Evolutionary conservation across 208 protist species (phyloP), one percentile per base, ranked within the genome.

Genomic region (Crithidia thermophila): DNA sequence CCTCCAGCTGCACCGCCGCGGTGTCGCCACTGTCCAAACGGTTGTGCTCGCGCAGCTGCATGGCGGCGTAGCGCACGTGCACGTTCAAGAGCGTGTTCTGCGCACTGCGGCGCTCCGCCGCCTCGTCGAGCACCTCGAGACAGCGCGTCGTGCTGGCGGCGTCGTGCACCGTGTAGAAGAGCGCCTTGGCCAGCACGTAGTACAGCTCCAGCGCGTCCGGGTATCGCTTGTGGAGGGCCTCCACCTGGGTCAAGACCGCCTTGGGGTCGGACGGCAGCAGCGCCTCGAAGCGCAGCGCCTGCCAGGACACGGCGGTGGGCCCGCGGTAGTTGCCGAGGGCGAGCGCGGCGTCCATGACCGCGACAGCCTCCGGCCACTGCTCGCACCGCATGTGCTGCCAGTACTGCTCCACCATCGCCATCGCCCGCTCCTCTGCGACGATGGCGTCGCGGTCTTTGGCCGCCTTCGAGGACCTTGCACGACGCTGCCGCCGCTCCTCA

Each of bases 81-180:
- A 37, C 64, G 37, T 86, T 72, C 16, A 82, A 53, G 14, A 68
- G 16, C 20, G 33, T 61, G 37, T 77, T 80, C 37, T 85, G 75
- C 50, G 28, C 28, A 8, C 60, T 58, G 20, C 82, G 72, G 67
- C 72, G 45, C 21, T 65, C 20, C n/a, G 36, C 27, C 6, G 75
- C 78, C 25, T 66, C 56, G 33, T 76, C 68, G 34, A 95, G 68
- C 11, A 90, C 62, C 16, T 69, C 55, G 25, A 91, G 73, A 27
- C 66, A 71, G 33, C 68, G 55, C 18, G 16, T 30, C 8, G 85
- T 93, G 25, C 75, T 82, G 13, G 57, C 49, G 28, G 68, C 71
- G 72, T 95, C 85, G 68, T 91, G 87, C 16, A 76, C 74, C 45
- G 77, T 84, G 67, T 87, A 92, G 72, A 95, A 95, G 34, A 93